Conservation (phyloP, 73 alveolate genomes). For the Paramecium biaurelia region DNA sequence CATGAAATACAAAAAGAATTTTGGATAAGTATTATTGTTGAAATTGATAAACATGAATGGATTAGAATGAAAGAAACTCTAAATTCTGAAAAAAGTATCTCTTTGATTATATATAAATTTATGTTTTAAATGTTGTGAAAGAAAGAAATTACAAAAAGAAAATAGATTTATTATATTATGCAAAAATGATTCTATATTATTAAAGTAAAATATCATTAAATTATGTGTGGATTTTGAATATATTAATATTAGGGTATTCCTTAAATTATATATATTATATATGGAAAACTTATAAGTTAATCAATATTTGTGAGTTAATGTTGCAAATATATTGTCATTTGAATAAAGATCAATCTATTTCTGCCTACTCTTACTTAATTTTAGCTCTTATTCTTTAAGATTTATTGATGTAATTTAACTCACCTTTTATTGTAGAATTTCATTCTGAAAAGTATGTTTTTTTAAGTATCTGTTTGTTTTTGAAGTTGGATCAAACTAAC, state of each 20-base stretch:
- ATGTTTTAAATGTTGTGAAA: not conserved
- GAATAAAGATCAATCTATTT: not conserved
- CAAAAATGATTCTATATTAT: conserved; percentile 40
- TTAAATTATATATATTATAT: conserved; percentile 54
- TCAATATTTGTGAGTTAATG: not conserved
- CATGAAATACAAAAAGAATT: not conserved
- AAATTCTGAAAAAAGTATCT: too few relatives aligned
- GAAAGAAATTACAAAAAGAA: not conserved
- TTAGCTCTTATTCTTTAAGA: not conserved
- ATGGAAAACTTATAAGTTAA: not conserved
- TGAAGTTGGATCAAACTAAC: not conserved
- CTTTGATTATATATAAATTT: too few relatives aligned
- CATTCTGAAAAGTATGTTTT: not conserved
- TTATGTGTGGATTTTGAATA: conserved; percentile 74
- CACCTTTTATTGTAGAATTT: not conserved
- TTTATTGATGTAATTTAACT: not conserved
- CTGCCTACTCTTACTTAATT: not conserved
- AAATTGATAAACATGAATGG: too few relatives aligned
- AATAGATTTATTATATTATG: not conserved
- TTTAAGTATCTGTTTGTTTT: not conserved
- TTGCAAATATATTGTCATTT: not conserved
- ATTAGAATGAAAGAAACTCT: too few relatives aligned
- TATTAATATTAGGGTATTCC: conserved; percentile 73
- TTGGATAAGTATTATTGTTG: too few relatives aligned
- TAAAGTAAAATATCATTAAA: conserved; percentile 71